Base-by-base conservation (phyloP, 257 asterid species). In the Lycium barbarum region DNA sequence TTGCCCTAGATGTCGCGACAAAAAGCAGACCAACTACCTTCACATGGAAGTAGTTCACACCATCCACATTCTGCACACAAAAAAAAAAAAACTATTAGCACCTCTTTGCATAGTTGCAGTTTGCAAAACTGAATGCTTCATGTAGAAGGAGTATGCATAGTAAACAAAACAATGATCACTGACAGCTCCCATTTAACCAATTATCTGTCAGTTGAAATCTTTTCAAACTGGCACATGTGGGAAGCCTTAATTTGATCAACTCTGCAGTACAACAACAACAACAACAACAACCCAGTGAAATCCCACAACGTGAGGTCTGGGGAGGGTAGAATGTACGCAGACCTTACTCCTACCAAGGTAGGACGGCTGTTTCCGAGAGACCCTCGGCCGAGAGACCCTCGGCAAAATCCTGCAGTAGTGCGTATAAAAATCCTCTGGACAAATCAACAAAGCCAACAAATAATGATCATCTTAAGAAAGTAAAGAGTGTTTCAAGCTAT, bases 1-100 rank as follows among this genome's bases (percentile, higher is more conserved):
- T 97, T 84, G 93, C 90, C 90, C 98, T 95, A 55, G 97, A 92
- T 38, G 99, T 94, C 49, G 98, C 99, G 83, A 93, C 99, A 86
- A 97, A 95, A 74, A 95, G 98, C 89, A 97, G 90, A 78, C 99
- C 98, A 87, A 92, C 99, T 84, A 95, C 95, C 91, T 95, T 97
- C 88, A 95, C 98, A 82, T 97, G 99, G 86, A 97, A 95, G 91
- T 97, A 97, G 92, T 97, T 97, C 72, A 97, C 98, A 35, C 99
- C 99, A 80, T 95, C 99, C 88, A 97, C 92, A 85, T 95, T 94
- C 99, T 97, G 88, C 81, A 9, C 33, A 86, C 84, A 2, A n/a
- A 6, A 87, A 85, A 54, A 18, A 38, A 36, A 70, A 87, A 70
- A 86, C 5, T 38, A 85, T 92, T 59, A 89, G 86, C 81, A 73